Percentiles rank a stretch among this genome's conserved stretches.
phyloP scores from a whole-genome alignment of 495 filamentous ascomycete species.

The Tetracladium marchalianum region DNA sequence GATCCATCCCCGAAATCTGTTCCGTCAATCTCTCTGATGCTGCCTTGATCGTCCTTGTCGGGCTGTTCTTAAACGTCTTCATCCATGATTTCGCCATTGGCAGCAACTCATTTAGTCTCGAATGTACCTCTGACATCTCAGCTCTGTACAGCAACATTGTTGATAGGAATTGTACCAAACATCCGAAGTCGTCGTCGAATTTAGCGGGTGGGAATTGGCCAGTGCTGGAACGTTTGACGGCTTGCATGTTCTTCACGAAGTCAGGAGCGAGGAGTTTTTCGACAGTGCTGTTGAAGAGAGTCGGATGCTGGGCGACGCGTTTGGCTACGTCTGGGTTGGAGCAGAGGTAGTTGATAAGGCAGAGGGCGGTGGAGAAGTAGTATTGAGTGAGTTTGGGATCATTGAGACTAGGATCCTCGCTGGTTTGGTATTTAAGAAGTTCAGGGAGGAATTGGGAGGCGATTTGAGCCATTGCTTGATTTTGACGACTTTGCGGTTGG shows the following conservation, averaged over 20 bases:
- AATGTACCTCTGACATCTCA: slow-evolving; percentile 6
- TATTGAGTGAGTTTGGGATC: slow-evolving; percentile 9
- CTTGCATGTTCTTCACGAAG: slow-evolving; percentile 7
- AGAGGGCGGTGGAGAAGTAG: slow-evolving; percentile 13
- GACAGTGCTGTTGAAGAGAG: slow-evolving; percentile 7
- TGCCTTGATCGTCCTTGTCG: slow-evolving; percentile 6
- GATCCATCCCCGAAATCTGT: slow-evolving; percentile 12
- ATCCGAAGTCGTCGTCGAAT: slow-evolving; percentile 15
- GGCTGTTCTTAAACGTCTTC: slow-evolving; percentile 3
- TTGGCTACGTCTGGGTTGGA: slow-evolving; percentile 11
- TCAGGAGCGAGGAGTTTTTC: slow-evolving; percentile 12
- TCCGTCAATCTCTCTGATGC: slow-evolving; percentile 10
- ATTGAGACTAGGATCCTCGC: slow-evolving; percentile 11
- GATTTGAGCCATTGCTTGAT: slow-evolving; percentile 10
- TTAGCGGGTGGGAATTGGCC: slow-evolving; percentile 2
- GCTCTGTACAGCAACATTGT: slow-evolving; percentile 10
- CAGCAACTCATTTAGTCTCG: slow-evolving; percentile 10
- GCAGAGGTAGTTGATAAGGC: slow-evolving; percentile 11
- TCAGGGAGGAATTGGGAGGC: slow-evolving; percentile 13
- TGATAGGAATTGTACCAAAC: slow-evolving; percentile 12
- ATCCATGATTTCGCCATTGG: slow-evolving; percentile 6
- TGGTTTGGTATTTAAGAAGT: slow-evolving; percentile 14
- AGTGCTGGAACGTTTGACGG: neutral
- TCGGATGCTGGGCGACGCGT: slow-evolving; percentile 2
- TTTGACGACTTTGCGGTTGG: neutral